These are phyloP conservation scores for Clonostachys rosea DNA, from an alignment of 2,329 filamentous ascomycete species.

Conservation along the genomic window DNA sequence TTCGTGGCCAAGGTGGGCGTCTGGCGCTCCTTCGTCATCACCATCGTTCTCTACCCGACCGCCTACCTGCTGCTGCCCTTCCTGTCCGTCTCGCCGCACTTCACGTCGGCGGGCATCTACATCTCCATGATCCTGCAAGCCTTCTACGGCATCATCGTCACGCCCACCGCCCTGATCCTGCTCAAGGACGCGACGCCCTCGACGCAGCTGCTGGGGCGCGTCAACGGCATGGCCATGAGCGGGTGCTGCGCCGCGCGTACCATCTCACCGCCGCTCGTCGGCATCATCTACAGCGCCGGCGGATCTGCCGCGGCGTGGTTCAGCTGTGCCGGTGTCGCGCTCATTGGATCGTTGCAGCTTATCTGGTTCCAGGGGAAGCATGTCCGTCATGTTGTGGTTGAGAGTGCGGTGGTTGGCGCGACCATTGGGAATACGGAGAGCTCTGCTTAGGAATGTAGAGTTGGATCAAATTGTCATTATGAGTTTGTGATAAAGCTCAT, in stretches of 20 bases:
- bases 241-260: constrained; percentile 69
- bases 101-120: constrained; percentile 60
- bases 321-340: constrained; percentile 21
- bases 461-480: too few species aligned
- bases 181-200: constrained; percentile 68
- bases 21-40: constrained; percentile 61
- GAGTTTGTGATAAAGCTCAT: too few species aligned
- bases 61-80: constrained; percentile 68
- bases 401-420: too few species aligned
- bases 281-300: constrained; percentile 61
- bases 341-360: neutral
- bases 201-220: constrained; percentile 58
- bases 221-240: constrained; percentile 69
- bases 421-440: too few species aligned
- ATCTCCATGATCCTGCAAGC: constrained; percentile 61
- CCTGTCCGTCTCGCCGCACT: constrained; percentile 51
- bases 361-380: too few species aligned
- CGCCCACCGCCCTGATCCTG: constrained; percentile 64
- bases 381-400: too few species aligned
- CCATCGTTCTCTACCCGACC: constrained; percentile 61
- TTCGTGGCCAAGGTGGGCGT: constrained; percentile 60
- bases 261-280: constrained; percentile 63
- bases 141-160: constrained; percentile 63
- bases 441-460: too few species aligned
- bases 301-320: constrained; percentile 36